Base-by-base conservation (phyloP, 306 rosid genomes). In the Rosa chinensis region DNA sequence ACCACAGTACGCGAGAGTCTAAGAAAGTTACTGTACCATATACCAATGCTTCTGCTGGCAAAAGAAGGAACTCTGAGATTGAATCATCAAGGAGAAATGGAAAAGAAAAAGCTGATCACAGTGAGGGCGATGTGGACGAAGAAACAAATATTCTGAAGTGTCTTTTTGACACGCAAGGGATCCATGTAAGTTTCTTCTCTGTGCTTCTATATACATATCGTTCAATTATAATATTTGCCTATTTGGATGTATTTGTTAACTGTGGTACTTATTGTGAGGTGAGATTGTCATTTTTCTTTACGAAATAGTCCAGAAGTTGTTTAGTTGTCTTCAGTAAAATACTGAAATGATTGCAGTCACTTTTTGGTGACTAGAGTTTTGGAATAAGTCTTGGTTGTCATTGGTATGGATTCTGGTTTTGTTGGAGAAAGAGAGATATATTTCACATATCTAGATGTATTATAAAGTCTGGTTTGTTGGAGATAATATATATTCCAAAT, bases 91-190 rank as follows among this genome's bases (percentile, higher is more conserved):
- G 73, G 40, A 88, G 83, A 69, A 89, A 86, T 74, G 95, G 87
- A 63, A 89, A 92, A 84, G 92, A 89, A 78, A 89, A 91, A 77
- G 89, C 80, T 66, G 97, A 88, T 53, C 59, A 50, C 35, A 79
- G 78, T 71, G 74, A 81, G 47, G 86, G 80, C 75, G 91, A 84
- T 64, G 87, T 62, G 76, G 96, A 88, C 71, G 97, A 87, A 76
- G 96, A 91, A 85, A 86, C 93, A 77, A 79, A 85, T 85, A 88
- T 95, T 66, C 81, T 95, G 87, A 90, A 49, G 84, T 86, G 90
- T 82, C 98, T 95, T 74, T 90, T 92, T 85, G 90, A 86, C 76
- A 91, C 94, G 70, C 85, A 91, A 66, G 99, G 98, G 78, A 85
- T 95, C 87, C 99, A 95, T 87, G 99, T 93, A 84, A 89, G 98